Evolutionary conservation across 208 protist genomes (phyloP).

Genomic region (Leishmania mexicana): DNA sequence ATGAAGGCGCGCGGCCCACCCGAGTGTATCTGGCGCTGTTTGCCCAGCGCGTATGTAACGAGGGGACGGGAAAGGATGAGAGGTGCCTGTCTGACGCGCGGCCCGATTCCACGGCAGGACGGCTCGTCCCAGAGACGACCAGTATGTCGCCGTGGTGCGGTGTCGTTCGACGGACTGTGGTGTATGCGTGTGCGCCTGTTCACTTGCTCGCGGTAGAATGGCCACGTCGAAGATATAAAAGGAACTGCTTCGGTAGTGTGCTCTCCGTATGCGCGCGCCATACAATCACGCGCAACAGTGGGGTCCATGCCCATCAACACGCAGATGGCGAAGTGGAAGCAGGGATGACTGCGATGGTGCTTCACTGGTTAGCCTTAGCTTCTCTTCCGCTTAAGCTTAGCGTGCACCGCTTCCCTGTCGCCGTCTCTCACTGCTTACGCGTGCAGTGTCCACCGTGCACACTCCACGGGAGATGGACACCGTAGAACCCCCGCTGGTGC

Average conservation of each 20-base stretch:
- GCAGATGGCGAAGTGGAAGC: not conserved
- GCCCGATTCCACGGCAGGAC: not conserved
- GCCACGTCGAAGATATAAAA: not conserved
- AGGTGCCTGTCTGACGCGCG: no score
- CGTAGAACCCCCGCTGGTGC: not conserved
- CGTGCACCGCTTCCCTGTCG: not conserved
- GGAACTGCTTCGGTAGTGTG: not conserved
- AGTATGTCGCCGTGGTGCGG: not conserved
- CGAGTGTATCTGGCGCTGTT: not conserved
- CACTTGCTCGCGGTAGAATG: not conserved
- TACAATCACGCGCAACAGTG: not conserved
- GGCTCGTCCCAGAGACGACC: no score
- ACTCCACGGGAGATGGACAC: not conserved
- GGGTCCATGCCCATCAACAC: not conserved
- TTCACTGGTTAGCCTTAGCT: not conserved
- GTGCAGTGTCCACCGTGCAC: not conserved
- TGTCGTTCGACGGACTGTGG: not conserved
- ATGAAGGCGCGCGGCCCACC: not conserved
- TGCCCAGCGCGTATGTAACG: not conserved
- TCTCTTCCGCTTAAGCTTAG: not conserved
- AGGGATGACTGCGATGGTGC: not conserved
- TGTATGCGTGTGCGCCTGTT: not conserved
- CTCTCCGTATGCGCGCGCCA: not conserved
- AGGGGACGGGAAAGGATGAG: not conserved
- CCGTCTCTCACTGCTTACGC: not conserved